Evolutionary conservation across 2,329 filamentous ascomycete genomes (phyloP).

Genomic region (Paraconiothyrium brasiliense): DNA sequence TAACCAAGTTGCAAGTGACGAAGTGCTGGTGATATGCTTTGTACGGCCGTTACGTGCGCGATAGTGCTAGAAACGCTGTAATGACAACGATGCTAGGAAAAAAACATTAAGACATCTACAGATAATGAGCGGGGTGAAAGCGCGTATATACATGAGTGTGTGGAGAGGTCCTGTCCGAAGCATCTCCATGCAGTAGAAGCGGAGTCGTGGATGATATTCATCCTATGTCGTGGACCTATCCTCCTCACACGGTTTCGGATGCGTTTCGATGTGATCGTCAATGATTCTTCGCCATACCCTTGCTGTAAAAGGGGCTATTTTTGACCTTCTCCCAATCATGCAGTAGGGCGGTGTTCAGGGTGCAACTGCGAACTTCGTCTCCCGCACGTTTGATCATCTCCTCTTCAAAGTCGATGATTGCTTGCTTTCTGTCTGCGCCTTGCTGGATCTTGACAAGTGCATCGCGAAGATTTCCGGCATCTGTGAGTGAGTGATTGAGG

Average conservation of each 20-base stretch:
- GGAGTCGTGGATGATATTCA: too few species aligned
- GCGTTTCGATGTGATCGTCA: neutral
- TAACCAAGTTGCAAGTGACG: too few species aligned
- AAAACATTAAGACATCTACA: too few species aligned
- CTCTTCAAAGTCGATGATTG: constrained; percentile 53
- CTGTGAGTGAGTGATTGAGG: constrained; percentile 59
- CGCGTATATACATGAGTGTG: too few species aligned
- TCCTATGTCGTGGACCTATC: too few species aligned
- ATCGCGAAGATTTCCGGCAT: constrained; percentile 53
- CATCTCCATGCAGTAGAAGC: too few species aligned
- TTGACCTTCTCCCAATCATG: constrained; percentile 51
- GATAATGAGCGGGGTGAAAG: too few species aligned
- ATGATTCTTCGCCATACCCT: constrained; percentile 40
- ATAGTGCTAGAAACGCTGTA: too few species aligned
- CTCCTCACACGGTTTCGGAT: neutral
- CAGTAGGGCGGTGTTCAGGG: constrained; percentile 45
- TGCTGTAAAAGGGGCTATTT: constrained; percentile 44
- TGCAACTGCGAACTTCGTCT: constrained; percentile 43
- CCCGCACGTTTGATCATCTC: constrained; percentile 55
- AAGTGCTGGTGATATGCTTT: too few species aligned
- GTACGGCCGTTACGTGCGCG: too few species aligned
- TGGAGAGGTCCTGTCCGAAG: too few species aligned
- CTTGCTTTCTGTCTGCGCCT: constrained; percentile 33
- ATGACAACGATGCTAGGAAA: too few species aligned
- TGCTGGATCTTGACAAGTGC: constrained; percentile 37